Evolutionary conservation across 371 early-diverging fungal genomes (phyloP).

Genomic region (Mortierella sp.): DNA sequence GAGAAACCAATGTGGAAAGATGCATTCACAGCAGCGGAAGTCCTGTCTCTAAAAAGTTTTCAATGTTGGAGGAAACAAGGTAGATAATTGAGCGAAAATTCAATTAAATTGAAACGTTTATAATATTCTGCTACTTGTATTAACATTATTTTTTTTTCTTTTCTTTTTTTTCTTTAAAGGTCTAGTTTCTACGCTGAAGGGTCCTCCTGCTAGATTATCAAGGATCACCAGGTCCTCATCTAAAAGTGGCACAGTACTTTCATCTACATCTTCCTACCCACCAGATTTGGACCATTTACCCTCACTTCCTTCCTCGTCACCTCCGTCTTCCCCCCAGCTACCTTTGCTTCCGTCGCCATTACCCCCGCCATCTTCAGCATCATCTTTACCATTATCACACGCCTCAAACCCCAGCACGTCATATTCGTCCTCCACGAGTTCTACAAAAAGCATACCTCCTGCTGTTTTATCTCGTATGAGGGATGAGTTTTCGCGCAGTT

Average conservation of each 20-base stretch:
- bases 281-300: constrained; percentile 5
- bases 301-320: neutral
- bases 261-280: neutral
- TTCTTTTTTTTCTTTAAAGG: neutral
- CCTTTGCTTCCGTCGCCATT: neutral
- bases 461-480: neutral
- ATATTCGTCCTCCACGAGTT: neutral
- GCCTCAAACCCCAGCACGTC: neutral
- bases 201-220: neutral
- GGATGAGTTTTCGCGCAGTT: neutral
- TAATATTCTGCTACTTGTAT: too few relatives aligned
- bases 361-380: neutral
- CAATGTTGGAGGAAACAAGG: too few relatives aligned
- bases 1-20: neutral
- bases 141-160: neutral
- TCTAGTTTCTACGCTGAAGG: neutral
- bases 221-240: neutral
- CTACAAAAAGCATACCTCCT: neutral
- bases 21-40: neutral
- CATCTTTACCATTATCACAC: neutral
- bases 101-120: too few relatives aligned
- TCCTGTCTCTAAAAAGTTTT: neutral
- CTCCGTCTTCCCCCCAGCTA: neutral
- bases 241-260: neutral
- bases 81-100: too few relatives aligned